A percentile compares a stretch with the other conserved stretches of the same genome.
Evolutionary conservation across 108 stramenopile genomes (phyloP).

Genomic region (Pseudonitzschia pungens): DNA sequence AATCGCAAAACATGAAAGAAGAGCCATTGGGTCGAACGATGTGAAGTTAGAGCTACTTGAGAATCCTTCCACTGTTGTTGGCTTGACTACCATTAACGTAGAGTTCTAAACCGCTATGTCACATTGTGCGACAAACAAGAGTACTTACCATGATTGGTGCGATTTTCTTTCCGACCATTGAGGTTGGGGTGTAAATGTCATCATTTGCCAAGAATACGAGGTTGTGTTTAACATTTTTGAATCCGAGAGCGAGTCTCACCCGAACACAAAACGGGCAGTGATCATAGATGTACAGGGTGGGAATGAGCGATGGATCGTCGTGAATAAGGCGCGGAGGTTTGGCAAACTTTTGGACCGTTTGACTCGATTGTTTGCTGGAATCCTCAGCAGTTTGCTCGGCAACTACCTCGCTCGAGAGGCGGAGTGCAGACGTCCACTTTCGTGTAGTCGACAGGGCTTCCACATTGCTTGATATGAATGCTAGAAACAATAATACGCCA

Average conservation of each 20-base stretch:
- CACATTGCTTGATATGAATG: neutral
- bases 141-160: conserved; percentile 92
- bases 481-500: neutral
- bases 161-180: conserved; percentile 94
- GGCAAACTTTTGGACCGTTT: neutral
- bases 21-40: neutral
- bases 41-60: neutral
- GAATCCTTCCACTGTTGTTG: neutral
- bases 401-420: conserved; percentile 5
- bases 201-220: conserved; percentile 91
- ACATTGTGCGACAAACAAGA: neutral
- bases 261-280: conserved; percentile 98
- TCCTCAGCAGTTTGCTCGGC: neutral
- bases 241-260: conserved; percentile 89
- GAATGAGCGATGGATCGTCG: conserved; percentile 13
- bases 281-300: conserved; percentile 90
- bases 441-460: neutral
- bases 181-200: conserved; percentile 87
- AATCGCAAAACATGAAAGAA: neutral
- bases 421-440: neutral
- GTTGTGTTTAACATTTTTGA: conserved; percentile 91
- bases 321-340: conserved; percentile 6
- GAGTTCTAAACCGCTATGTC: neutral
- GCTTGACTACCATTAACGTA: neutral
- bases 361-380: neutral